These are phyloP conservation scores for Penicillium psychrosexuale DNA, from an alignment of 2,329 filamentous ascomycete species.

Conservation along the genomic window DNA sequence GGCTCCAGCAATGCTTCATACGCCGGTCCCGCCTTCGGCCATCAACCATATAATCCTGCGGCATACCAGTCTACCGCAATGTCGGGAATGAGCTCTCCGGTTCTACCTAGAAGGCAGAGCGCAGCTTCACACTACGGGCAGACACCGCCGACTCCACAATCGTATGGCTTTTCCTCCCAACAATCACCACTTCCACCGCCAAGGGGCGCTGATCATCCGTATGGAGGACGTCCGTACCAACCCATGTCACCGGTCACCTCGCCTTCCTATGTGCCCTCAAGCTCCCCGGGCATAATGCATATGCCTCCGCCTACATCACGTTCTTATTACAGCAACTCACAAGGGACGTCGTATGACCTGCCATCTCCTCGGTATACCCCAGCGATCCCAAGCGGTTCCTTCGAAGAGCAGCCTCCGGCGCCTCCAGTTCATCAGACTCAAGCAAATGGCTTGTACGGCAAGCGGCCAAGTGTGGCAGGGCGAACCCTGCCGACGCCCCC, in stretches of 20 bases:
- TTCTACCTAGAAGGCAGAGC: conserved; percentile 33
- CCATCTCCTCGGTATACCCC: conserved; percentile 25
- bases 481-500: conserved; percentile 49
- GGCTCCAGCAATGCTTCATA: conserved; percentile 27
- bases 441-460: conserved; percentile 25
- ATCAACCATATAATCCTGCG: conserved; percentile 51
- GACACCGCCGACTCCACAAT: conserved; percentile 31
- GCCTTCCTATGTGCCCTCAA: conserved; percentile 24
- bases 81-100: conserved; percentile 30
- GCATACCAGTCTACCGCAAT: conserved; percentile 45
- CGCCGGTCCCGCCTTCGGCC: conserved; percentile 24
- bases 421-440: conserved; percentile 33
- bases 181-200: conserved; percentile 40
- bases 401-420: conserved; percentile 34
- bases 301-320: conserved; percentile 21
- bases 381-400: conserved; percentile 12
- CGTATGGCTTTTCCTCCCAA: conserved; percentile 33
- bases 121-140: conserved; percentile 27
- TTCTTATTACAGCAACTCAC: conserved; percentile 23
- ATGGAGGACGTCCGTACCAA: conserved; percentile 37
- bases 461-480: conserved; percentile 30
- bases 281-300: conserved; percentile 19
- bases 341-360: conserved; percentile 23
- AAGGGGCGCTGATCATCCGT: conserved; percentile 38
- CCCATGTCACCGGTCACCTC: conserved; percentile 22